Base-by-base conservation (phyloP, 164 flowering plant genomes). In the Magnolia changhungtana region DNA sequence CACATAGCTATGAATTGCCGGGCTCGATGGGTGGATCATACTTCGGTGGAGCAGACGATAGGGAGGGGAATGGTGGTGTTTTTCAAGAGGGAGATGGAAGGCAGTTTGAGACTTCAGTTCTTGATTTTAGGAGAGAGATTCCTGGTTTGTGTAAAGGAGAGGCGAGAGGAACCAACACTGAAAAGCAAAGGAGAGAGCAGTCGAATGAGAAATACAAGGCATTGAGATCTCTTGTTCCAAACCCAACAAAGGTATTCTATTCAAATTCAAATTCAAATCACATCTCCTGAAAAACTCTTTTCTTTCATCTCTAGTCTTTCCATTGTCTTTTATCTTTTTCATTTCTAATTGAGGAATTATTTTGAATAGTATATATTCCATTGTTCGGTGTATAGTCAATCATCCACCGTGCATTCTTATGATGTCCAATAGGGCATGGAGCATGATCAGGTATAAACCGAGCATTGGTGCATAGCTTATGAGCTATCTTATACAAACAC, bases 101-200 rank as follows among this genome's bases (percentile, higher is more conserved):
- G 71, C 80, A 77, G 21, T 79, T 80, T 78, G 92, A 85, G 31
- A 81, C 84, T 74, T 90, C 91, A 18, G 86, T 89, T 7, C 78
- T 92, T 78, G 92, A 88, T 74, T 93, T 93, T 69, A 73, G 84
- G 52, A 81, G 87, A 52, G 89, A 87, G 24, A 82, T 81, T 72
- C 77, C 67, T 59, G 78, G 74, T 24, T 50, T 64, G 13, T 77
- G 80, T 8, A 80, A 67, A 58, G 76, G 79, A 45, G 80, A 76
- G 18, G 85, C 83, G 4, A 87, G 84, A 71, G 80, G 79, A 20
- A 72, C 83, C 19, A 87, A 88, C 50, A 91, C 96, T 37, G 99
- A 96, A 81, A 84, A 82, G 66, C 88, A 94, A 18, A 87, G 98
- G 85, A 89, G 99, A 80, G 85, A 82, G 31, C 91, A 90, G 14